Percentiles rank a stretch among this genome's conserved stretches.
phyloP scores from a whole-genome alignment of 2,329 filamentous ascomycete species.

The Penicillium oxalicum region DNA sequence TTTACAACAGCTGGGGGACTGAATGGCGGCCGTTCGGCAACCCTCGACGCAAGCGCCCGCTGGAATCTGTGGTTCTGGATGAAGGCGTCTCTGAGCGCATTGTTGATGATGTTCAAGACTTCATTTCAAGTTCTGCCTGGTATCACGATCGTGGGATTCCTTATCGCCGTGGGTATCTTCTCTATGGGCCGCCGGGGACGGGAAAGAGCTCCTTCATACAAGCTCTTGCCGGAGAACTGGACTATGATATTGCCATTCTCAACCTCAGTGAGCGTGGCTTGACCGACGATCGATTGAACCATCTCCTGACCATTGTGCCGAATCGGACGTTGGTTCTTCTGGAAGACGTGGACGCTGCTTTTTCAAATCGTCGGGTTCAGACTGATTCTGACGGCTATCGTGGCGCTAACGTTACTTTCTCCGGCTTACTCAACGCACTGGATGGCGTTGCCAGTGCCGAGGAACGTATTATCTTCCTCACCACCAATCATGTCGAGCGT shows the following conservation, averaged over 20 bases:
- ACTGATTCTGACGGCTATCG: constrained; percentile 75
- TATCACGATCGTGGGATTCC: constrained; percentile 93
- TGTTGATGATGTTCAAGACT: constrained; percentile 74
- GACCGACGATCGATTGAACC: constrained; percentile 82
- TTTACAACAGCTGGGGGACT: constrained; percentile 78
- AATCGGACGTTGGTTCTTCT: constrained; percentile 74
- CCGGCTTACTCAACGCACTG: constrained; percentile 74
- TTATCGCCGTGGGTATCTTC: constrained; percentile 79
- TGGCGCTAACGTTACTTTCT: constrained; percentile 88
- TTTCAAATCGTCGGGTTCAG: constrained; percentile 67
- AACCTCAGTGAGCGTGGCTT: constrained; percentile 84
- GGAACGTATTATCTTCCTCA: constrained; percentile 87
- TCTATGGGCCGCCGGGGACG: constrained; percentile 83
- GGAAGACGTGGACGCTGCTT: constrained; percentile 88
- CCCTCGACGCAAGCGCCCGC: constrained; percentile 75
- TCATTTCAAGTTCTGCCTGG: constrained; percentile 73
- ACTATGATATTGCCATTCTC: constrained; percentile 87
- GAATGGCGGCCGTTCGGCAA: constrained; percentile 82
- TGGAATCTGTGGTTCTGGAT: constrained; percentile 82
- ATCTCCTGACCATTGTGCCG: constrained; percentile 78
- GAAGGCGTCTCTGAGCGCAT: constrained; percentile 76
- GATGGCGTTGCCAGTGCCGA: constrained; percentile 94
- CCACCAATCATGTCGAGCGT: constrained; percentile 87
- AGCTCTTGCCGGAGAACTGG: constrained; percentile 82
- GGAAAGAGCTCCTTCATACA: constrained; percentile 97